phyloP scores from a whole-genome alignment of 257 asterid genomes.

The Solanum paucissectum region DNA sequence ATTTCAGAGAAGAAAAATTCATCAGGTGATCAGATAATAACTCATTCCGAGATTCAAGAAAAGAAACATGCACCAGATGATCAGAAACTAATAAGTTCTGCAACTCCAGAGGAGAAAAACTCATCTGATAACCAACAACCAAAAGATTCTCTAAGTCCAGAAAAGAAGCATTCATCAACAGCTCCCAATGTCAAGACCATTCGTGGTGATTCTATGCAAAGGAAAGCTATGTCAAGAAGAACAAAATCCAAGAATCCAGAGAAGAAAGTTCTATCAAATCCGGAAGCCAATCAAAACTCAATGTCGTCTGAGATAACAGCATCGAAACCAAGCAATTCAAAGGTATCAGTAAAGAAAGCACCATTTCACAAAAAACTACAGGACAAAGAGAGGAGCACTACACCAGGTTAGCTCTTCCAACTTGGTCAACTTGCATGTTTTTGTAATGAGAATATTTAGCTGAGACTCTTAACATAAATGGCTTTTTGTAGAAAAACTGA shows the following conservation, averaged over 20 bases:
- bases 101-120: not conserved
- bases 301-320: constrained; percentile 9
- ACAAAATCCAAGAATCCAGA: constrained; percentile 43
- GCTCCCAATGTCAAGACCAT: not conserved
- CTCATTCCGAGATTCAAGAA: not conserved
- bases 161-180: not conserved
- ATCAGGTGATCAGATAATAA: not conserved
- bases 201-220: not conserved
- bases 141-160: not conserved
- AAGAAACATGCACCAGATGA: not conserved
- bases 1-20: constrained; percentile 13
- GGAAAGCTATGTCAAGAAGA: not conserved
- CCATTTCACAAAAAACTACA: constrained; percentile 15
- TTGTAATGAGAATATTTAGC: not conserved
- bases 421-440: not conserved
- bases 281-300: constrained; percentile 12
- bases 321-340: constrained; percentile 7
- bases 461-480: not conserved
- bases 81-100: not conserved
- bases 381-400: constrained; percentile 18
- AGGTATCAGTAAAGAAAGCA: constrained; percentile 19
- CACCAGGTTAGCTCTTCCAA: constrained; percentile 24
- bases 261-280: constrained; percentile 10
- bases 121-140: not conserved
- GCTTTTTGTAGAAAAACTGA: constrained; percentile 21